These are phyloP conservation scores for Mortierella sp. DNA, from an alignment of 371 early-diverging fungal genomes.

Conservation along the genomic window DNA sequence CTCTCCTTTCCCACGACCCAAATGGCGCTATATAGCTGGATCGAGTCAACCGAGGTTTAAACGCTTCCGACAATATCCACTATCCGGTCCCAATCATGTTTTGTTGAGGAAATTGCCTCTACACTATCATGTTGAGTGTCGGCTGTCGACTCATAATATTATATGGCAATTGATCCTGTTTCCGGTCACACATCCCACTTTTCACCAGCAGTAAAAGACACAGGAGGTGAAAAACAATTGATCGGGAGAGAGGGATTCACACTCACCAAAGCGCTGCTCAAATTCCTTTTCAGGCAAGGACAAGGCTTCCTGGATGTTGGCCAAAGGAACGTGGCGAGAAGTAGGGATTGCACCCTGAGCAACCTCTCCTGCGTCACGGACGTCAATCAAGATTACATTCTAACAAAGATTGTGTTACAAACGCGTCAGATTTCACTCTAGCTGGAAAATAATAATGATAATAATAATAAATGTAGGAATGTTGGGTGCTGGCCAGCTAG, in stretches of 20 bases:
- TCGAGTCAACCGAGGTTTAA: too few relatives aligned
- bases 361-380: slow-evolving; percentile 64
- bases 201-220: not conserved
- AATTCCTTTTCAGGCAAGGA: slow-evolving; percentile 60
- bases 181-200: not conserved
- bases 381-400: slow-evolving; percentile 64
- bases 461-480: not conserved
- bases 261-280: slow-evolving; percentile 59
- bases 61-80: too few relatives aligned
- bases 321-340: slow-evolving; percentile 63
- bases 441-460: too few relatives aligned
- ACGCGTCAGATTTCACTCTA: not conserved
- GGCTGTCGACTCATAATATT: too few relatives aligned
- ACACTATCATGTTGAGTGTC: too few relatives aligned
- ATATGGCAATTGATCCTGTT: not conserved
- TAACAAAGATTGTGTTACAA: not conserved
- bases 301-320: slow-evolving; percentile 62
- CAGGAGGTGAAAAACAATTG: not conserved
- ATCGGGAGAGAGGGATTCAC: slow-evolving; percentile 15
- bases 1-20: slow-evolving; percentile 4
- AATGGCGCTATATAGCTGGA: too few relatives aligned
- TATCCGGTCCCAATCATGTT: too few relatives aligned
- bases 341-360: slow-evolving; percentile 66
- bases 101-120: too few relatives aligned
- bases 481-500: not conserved